These are phyloP conservation scores for Cinnamomum micranthum DNA, from an alignment of 164 flowering plant species.

Conservation along the genomic window DNA sequence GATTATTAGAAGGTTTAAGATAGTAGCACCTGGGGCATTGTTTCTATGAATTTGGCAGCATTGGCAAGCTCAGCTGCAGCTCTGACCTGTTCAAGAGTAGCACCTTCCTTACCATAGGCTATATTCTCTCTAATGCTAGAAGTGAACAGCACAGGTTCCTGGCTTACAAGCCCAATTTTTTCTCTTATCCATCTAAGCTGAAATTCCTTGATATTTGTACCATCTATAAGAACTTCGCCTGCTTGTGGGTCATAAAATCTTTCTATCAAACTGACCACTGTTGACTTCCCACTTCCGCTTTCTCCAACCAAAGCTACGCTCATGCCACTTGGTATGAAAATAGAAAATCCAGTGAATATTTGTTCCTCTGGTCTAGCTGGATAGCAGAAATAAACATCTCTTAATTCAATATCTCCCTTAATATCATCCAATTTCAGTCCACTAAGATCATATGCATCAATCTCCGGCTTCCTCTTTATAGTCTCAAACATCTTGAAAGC, in stretches of 20 bases:
- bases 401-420: constrained; percentile 42
- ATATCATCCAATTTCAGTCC: constrained; percentile 35
- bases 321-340: constrained; percentile 43
- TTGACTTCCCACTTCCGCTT: constrained; percentile 64
- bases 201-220: constrained; percentile 41
- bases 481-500: constrained; percentile 56
- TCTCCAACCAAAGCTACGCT: constrained; percentile 57
- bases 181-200: constrained; percentile 49
- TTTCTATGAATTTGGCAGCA: constrained; percentile 43
- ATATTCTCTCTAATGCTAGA: constrained; percentile 48
- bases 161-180: constrained; percentile 57
- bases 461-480: constrained; percentile 38
- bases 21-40: constrained; percentile 35
- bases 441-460: constrained; percentile 37
- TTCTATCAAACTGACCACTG: constrained; percentile 49
- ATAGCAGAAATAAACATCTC: constrained; percentile 41
- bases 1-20: background rate
- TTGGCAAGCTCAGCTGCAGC: constrained; percentile 48
- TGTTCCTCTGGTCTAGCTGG: constrained; percentile 49
- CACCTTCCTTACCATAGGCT: constrained; percentile 44
- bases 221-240: constrained; percentile 52
- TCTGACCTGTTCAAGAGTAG: constrained; percentile 42
- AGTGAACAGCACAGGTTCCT: constrained; percentile 48
- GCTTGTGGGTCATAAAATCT: constrained; percentile 57
- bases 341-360: constrained; percentile 40